Evolutionary conservation across 495 filamentous ascomycete species (phyloP).

Genomic region (Xylaria acuta): DNA sequence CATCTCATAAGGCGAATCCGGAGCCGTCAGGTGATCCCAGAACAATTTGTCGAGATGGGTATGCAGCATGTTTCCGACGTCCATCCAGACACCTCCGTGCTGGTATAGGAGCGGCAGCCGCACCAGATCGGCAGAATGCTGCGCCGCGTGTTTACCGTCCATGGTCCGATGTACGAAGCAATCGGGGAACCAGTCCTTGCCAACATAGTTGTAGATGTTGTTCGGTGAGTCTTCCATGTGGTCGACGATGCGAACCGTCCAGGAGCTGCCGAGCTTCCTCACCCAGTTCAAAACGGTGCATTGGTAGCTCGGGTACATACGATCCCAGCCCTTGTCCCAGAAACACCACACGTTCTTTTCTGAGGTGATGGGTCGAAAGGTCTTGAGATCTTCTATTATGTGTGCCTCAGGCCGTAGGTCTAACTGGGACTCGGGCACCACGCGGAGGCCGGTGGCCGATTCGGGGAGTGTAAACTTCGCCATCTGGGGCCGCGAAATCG

Average conservation of each 20-base stretch:
- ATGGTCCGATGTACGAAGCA: constrained; percentile 43
- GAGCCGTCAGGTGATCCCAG: constrained; percentile 48
- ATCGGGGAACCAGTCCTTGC: constrained; percentile 37
- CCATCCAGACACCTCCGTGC: constrained; percentile 52
- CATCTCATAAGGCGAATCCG: constrained; percentile 44
- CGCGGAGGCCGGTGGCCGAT: constrained; percentile 31
- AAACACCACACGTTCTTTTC: constrained; percentile 56
- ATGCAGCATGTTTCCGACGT: constrained; percentile 47
- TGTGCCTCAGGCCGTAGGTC: constrained; percentile 34
- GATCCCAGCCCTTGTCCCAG: constrained; percentile 48
- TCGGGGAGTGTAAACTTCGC: constrained; percentile 27
- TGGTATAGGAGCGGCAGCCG: constrained; percentile 45
- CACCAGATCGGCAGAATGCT: constrained; percentile 47
- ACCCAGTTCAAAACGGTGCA: constrained; percentile 44
- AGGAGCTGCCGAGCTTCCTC: constrained; percentile 35
- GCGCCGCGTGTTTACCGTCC: constrained; percentile 43
- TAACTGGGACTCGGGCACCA: constrained; percentile 26
- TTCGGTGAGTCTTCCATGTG: constrained; percentile 32
- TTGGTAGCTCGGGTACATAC: constrained; percentile 45
- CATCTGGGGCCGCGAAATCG: constrained; percentile 8
- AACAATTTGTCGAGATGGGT: constrained; percentile 47
- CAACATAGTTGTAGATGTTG: constrained; percentile 39
- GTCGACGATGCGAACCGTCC: constrained; percentile 42
- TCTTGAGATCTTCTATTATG: constrained; percentile 30
- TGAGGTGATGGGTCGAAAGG: constrained; percentile 38